Base-by-base conservation (phyloP, 805 yeast species). In the Pichia heedii region DNA sequence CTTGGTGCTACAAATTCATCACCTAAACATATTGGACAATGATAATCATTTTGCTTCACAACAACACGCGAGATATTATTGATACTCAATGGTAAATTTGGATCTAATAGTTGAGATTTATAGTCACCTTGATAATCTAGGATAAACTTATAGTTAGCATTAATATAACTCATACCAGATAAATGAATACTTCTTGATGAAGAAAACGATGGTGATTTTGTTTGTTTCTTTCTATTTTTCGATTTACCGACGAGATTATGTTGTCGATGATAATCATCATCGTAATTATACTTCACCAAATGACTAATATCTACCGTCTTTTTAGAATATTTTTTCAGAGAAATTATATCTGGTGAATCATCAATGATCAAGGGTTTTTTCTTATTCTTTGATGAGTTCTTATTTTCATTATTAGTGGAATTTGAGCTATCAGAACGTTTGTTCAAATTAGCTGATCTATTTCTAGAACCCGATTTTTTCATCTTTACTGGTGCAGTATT, bases 1-100 rank as follows among this genome's bases (percentile, higher is more conserved):
- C 97, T 69, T 2, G 98, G 97, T 0, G 97, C 96, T 16, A 84
- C 75, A 13, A 93, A 84, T 13, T 79, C 80, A 40, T 86, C 94
- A 27, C 81, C 73, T 13, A 93, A 67, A 60, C 99, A 93, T 22
- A 93, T 90, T 0, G 98, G 97, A 58, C 99, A 93, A 33, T 80
- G 79, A 21, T 70, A 60, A 46, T 68, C 71, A 51, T 81, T 81
- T 47, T 73, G 76, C 13, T 90, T 82, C 1, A 78, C 81, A n/a
- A 87, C 58, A 6, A 90, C 86, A 39, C 96, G 68, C 27, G 81
- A 60, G 5, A 93, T 77, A 33, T 74, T 69, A 4, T 69, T 67
- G 46, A 75, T 71, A 15, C 80, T 75, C 3, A 90, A 66, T 0
- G 84, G 81, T n/a, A 77, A 60, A 56, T 85, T 87, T 2, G 96